Conservation (phyloP, 208 protist genomes). For the Leishmania tropica region DNA sequence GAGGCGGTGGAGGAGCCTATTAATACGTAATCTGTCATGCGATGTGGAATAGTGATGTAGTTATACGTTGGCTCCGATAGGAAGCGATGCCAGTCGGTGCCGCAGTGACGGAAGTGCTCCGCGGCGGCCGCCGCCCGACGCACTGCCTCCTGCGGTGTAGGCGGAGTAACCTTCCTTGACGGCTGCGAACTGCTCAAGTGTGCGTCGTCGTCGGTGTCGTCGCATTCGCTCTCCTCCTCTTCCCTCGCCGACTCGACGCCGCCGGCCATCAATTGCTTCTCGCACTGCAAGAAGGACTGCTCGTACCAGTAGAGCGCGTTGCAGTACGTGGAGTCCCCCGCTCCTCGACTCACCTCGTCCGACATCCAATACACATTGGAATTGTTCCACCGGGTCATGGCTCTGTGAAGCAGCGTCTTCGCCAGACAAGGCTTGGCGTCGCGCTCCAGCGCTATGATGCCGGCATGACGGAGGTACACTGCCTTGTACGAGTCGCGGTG, state of each 20-base stretch:
- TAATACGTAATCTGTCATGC: slow-evolving; percentile 22
- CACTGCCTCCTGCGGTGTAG: slow-evolving; percentile 13
- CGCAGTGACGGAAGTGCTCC: slow-evolving; percentile 13
- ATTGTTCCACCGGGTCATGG: slow-evolving; percentile 28
- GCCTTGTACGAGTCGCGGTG: slow-evolving; percentile 29
- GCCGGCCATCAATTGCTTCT: background rate
- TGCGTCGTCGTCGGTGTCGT: too few relatives aligned
- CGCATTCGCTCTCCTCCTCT: background rate
- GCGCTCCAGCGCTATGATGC: slow-evolving; percentile 9
- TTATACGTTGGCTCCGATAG: slow-evolving; percentile 12
- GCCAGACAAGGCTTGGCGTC: slow-evolving; percentile 21
- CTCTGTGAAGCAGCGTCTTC: background rate
- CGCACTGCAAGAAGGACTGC: slow-evolving; percentile 11
- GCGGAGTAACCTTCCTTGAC: background rate
- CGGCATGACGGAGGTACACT: slow-evolving; percentile 28
- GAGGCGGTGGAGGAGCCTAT: background rate
- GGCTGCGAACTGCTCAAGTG: background rate
- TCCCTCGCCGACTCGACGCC: background rate
- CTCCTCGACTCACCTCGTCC: slow-evolving; percentile 5
- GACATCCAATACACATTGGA: slow-evolving; percentile 26
- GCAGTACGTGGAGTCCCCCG: slow-evolving; percentile 24
- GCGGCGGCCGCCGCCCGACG: background rate
- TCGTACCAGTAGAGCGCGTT: slow-evolving; percentile 35
- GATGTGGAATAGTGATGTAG: slow-evolving; percentile 19
- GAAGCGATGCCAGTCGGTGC: slow-evolving; percentile 26